Evolutionary conservation across 2,329 filamentous ascomycete species (phyloP), one percentile per base, ranked within the genome.

Genomic region (Aspergillus quadricinctus): DNA sequence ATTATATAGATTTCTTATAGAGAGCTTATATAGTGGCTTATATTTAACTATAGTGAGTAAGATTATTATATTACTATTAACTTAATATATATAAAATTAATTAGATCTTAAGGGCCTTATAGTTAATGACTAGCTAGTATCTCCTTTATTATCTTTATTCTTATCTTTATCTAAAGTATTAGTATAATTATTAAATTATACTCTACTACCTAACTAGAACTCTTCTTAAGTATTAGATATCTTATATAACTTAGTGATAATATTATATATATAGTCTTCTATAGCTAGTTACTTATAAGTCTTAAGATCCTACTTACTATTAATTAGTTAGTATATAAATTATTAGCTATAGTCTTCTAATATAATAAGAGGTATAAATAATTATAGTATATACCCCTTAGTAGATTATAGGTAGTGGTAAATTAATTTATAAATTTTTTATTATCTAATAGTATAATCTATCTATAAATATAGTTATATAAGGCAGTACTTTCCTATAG

Each of bases 291-390:
- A 62, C 50, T 70, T 59, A 57, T 68, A 70, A 56, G 23, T 52
- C 55, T 68, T 63, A 6, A 71, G 61, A 52, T 69, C 70, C 52
- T 64, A 57, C 49, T 72, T 66, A 54, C 68, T 69, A 45, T 62
- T 63, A 9, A 70, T 52, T 49, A 61, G 57, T 29, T 62, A 58
- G 49, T 55, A 52, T 19, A 49, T 57, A 43, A 67, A 49, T 43
- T 61, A 50, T 37, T 57, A 55, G 7, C 61, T 59, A 10, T 63
- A 59, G 35, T 61, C 65, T 49, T 58, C 62, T 27, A 69, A 52
- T 17, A 10, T 50, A 58, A 59, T 4, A 11, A 56, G 48, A 2
- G 58, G 37, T 3, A 52, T 5, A 21, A 61, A 64, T 48, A 61
- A 49, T 37, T 25, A 27, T 9, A 11, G 48, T 17, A 52, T 50